phyloP scores from a whole-genome alignment of 345 rosid species.

The Populus tremula region DNA sequence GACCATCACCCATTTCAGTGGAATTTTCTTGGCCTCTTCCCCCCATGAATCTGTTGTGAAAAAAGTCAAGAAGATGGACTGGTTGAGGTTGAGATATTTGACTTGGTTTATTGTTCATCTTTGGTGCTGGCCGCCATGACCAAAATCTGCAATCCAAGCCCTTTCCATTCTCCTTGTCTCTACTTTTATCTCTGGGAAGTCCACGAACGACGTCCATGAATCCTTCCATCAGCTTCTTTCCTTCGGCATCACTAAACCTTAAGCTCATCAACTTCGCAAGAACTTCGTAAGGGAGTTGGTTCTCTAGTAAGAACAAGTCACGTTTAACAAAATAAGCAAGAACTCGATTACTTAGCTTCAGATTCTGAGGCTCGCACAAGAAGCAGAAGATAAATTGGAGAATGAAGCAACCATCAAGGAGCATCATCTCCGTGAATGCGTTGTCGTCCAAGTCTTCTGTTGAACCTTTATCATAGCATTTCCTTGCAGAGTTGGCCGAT shows the following conservation, averaged over 20 bases:
- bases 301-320: constrained; percentile 32
- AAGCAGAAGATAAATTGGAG: not conserved
- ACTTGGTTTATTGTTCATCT: too few relatives aligned
- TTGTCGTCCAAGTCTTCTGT: not conserved
- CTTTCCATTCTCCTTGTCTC: too few relatives aligned
- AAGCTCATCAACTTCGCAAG: constrained; percentile 4
- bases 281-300: constrained; percentile 26
- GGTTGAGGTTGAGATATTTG: not conserved
- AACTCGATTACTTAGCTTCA: not conserved
- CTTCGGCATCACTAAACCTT: too few relatives aligned
- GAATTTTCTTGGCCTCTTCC: too few relatives aligned
- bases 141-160: too few relatives aligned
- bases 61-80: constrained; percentile 4
- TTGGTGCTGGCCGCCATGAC: too few relatives aligned
- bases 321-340: not conserved
- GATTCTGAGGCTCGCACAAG: rapidly evolving
- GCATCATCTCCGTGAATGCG: not conserved
- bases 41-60: not conserved
- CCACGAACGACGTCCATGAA: not conserved
- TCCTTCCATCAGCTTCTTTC: not conserved
- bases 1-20: too few relatives aligned
- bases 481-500: not conserved
- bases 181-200: too few relatives aligned
- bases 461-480: not conserved
- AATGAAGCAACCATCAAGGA: not conserved